Percentiles rank a stretch among this genome's conserved stretches.
phyloP scores from a whole-genome alignment of 306 rosid species.

The Rosa multiflora region DNA sequence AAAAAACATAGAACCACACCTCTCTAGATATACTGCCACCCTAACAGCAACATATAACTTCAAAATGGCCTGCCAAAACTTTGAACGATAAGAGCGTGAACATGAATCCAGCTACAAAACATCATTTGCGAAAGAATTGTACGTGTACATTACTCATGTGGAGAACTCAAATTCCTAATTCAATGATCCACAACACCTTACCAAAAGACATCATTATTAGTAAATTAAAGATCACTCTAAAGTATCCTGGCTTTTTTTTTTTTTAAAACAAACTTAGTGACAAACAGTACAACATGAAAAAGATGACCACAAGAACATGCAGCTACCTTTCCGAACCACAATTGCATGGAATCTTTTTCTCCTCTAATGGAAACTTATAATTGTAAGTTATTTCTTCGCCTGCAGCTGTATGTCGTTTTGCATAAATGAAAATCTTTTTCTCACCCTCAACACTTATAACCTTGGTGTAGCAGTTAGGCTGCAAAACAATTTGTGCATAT shows the following conservation, averaged over 20 bases:
- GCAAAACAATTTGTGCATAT: slow-evolving; percentile 36
- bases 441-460: slow-evolving; percentile 88
- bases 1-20: slow-evolving; percentile 35
- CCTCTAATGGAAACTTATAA: slow-evolving; percentile 99
- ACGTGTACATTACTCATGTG: slow-evolving; percentile 39
- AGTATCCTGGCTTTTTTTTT: neutral
- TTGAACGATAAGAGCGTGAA: slow-evolving; percentile 11
- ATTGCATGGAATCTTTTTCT: slow-evolving; percentile 95
- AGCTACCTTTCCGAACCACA: slow-evolving; percentile 87
- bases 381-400: slow-evolving; percentile 97
- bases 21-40: slow-evolving; percentile 22
- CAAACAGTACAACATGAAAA: neutral
- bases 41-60: slow-evolving; percentile 11
- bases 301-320: slow-evolving; percentile 14
- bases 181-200: slow-evolving; percentile 93
- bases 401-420: slow-evolving; percentile 80
- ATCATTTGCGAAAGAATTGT: slow-evolving; percentile 18
- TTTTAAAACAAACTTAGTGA: neutral
- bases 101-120: slow-evolving; percentile 17
- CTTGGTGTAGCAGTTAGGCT: slow-evolving; percentile 99
- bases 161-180: slow-evolving; percentile 50
- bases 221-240: neutral
- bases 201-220: slow-evolving; percentile 22
- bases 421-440: slow-evolving; percentile 87
- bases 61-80: slow-evolving; percentile 25